A percentile compares a stretch with the other conserved stretches of the same genome.
These are phyloP conservation scores for Apophysomyces elegans DNA, from an alignment of 371 early-diverging fungal genomes.

Conservation along the genomic window DNA sequence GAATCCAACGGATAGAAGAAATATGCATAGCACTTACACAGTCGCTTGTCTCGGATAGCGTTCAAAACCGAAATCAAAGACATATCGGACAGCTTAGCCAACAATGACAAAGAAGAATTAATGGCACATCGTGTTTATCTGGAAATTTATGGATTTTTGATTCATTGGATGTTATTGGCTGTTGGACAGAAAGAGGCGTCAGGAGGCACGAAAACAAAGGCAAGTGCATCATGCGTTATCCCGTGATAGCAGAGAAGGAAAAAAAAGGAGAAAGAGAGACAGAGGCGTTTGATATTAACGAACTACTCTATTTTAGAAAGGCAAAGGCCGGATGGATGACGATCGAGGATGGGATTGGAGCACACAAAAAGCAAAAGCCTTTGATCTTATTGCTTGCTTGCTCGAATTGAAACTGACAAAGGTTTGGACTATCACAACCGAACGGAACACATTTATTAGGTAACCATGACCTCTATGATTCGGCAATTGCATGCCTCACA, in stretches of 20 bases:
- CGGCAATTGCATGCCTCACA: not conserved
- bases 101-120: conserved; percentile 70
- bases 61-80: conserved; percentile 66
- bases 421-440: conserved; percentile 81
- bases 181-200: conserved; percentile 63
- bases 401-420: conserved; percentile 73
- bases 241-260: no score
- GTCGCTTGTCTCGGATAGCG: conserved; percentile 43
- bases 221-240: conserved; percentile 9
- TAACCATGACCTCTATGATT: conserved; percentile 20
- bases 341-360: conserved; percentile 64
- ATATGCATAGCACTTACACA: conserved; percentile 18
- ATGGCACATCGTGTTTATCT: conserved; percentile 63
- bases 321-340: conserved; percentile 30
- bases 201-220: conserved; percentile 38
- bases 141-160: conserved; percentile 79
- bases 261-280: no score
- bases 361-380: conserved; percentile 51
- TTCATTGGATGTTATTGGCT: conserved; percentile 70
- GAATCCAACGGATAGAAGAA: not conserved
- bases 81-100: conserved; percentile 61
- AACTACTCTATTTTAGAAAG: conserved; percentile 23
- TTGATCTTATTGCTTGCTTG: conserved; percentile 60
- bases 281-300: no score
- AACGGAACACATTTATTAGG: conserved; percentile 76